Evolutionary conservation across 2,329 filamentous ascomycete species (phyloP).

Genomic region (Fusarium albidum): DNA sequence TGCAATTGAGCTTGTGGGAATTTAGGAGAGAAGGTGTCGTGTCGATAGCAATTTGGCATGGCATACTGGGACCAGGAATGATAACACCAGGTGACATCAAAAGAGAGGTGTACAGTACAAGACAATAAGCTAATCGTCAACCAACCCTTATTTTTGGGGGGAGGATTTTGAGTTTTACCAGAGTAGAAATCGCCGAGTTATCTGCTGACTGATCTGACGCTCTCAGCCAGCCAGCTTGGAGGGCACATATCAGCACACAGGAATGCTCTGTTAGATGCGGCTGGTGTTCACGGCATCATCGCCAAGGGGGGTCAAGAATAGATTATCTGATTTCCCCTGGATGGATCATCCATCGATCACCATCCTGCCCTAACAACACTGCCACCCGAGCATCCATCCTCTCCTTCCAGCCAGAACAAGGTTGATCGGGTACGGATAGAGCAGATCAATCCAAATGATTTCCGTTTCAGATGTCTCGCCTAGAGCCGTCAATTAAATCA

Average conservation of each 20-base stretch:
- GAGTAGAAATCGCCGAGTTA: slow-evolving; percentile 3
- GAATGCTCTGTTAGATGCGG: background rate
- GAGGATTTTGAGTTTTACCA: slow-evolving; percentile 14
- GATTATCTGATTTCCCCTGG: slow-evolving; percentile 19
- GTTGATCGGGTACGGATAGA: background rate
- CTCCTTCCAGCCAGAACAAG: slow-evolving; percentile 18
- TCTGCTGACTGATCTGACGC: slow-evolving; percentile 1
- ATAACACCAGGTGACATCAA: too few species aligned
- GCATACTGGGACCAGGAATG: too few species aligned
- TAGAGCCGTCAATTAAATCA: too few species aligned
- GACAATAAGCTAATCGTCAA: too few species aligned
- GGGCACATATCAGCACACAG: background rate
- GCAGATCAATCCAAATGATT: background rate
- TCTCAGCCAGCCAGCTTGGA: background rate
- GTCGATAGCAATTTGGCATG: too few species aligned
- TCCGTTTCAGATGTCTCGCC: slow-evolving; percentile 1
- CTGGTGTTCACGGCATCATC: background rate
- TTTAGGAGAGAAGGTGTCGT: too few species aligned
- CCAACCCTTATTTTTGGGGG: background rate
- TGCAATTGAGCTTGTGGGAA: too few species aligned
- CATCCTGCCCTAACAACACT: slow-evolving; percentile 16
- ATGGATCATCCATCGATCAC: too few species aligned
- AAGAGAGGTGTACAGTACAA: too few species aligned
- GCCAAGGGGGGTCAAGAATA: slow-evolving; percentile 22
- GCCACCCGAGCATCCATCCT: slow-evolving; percentile 27